Base-by-base conservation (phyloP, 371 early-diverging fungal genomes). In the Polyrhizophydium stewartii region DNA sequence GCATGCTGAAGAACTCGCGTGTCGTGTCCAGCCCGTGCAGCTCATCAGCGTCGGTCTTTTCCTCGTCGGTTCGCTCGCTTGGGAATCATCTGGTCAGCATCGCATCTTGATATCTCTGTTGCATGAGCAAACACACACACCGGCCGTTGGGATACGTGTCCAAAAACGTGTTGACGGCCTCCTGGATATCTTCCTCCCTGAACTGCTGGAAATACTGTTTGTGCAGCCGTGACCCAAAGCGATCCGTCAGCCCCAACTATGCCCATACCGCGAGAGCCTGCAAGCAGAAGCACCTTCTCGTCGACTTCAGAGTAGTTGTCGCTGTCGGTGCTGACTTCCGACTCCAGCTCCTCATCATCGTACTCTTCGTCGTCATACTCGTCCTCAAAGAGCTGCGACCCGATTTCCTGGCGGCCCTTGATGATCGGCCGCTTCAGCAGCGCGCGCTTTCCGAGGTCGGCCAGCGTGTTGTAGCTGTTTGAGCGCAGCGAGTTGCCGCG, bases 1-100 rank as follows among this genome's bases (percentile, higher is more conserved):
- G 70, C 27, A 81, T 52, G 3, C 72, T 60, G 61, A 77, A 81
- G 28, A 55, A 55, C 28, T 62, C 73, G 33, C 70, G 70, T n/a
- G 30, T 21, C 31, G 16, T 55, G 22, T 67, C 70, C n/a, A 64
- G 45, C 16, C 24, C 37, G 17, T 56, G 22, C 10, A n/a, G 7
- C 3, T 9, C 47, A 35, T 51, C 55, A 6, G 24, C 61, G 37
- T 53, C 12, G 1, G 41, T 16, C 41, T 35, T 5, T 35, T 35
- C 13, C 13, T 13, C 35, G 35, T 35, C 35, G 35, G 35, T 13
- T 13, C n/a, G n/a, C n/a, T n/a, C n/a, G n/a, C n/a, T n/a, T n/a
- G n/a, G n/a, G n/a, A n/a, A n/a, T n/a, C n/a, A n/a, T n/a, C n/a
- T n/a, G n/a, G n/a, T n/a, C n/a, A n/a, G n/a, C n/a, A n/a, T n/a